Evolutionary conservation across 768 basidiomycete species (phyloP), one percentile per base, ranked within the genome.

Genomic region (Mycena venus): DNA sequence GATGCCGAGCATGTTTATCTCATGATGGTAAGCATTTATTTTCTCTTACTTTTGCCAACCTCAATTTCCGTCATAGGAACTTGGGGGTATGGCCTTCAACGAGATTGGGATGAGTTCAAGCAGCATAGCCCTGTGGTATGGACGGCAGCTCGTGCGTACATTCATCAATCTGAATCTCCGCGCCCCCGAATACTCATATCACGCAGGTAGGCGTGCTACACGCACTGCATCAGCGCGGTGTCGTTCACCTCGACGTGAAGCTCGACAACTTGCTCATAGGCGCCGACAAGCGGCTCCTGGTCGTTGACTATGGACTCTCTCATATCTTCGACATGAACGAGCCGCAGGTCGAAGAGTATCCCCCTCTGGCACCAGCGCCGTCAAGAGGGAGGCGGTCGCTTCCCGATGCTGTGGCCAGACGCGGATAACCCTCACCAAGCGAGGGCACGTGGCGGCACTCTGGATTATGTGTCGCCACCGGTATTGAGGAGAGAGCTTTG

Each of bases 161-260:
- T 15, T 38, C 36, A 38, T 11, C 11, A 15, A 38, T 8, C 36
- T 38, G 10, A n/a, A n/a, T n/a, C n/a, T n/a, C n/a, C n/a, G n/a
- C n/a, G n/a, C n/a, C n/a, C n/a, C n/a, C n/a, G n/a, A n/a, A n/a
- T n/a, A n/a, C n/a, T n/a, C n/a, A n/a, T n/a, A n/a, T n/a, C n/a
- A n/a, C n/a, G n/a, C n/a, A n/a, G n/a, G n/a, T n/a, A n/a, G n/a
- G n/a, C n/a, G 71, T 11, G 1, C 17, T 72, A 0, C 63, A 51
- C 0, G 56, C 32, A 1, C 56, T 72, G 1, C 72, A 74, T n/a
- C 3, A 34, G n/a, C 67, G 21, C 4, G 66, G 72, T n/a, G n/a
- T 74, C 25, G 25, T 74, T 0, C 72, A 74, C 47, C 17, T 23
- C 1, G 72, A 74, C 29, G 1, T 74, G 40, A 74, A 74, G 61